Conservation (phyloP, 75 land plant genomes). For the Selaginella moellendorffii region DNA sequence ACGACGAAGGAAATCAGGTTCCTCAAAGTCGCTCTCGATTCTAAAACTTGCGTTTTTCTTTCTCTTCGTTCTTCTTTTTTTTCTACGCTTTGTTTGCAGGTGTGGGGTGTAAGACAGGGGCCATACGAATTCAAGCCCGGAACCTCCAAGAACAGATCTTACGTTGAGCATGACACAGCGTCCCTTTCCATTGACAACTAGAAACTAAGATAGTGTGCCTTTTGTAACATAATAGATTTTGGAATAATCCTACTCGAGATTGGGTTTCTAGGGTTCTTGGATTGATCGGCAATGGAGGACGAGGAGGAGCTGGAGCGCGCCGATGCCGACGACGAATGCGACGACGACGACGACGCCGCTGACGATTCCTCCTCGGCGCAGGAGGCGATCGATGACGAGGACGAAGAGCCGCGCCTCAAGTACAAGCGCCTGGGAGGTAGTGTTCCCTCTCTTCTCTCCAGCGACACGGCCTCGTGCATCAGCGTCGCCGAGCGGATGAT, state of each 20-base stretch:
- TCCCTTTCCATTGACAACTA: background rate
- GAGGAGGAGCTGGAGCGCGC: slow-evolving; percentile 22
- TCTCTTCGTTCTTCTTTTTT: background rate
- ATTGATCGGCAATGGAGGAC: background rate
- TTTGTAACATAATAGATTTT: background rate
- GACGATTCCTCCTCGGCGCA: slow-evolving; percentile 32
- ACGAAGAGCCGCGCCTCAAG: slow-evolving; percentile 91
- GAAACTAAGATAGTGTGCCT: no score
- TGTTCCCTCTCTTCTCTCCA: slow-evolving; percentile 43
- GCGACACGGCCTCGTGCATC: slow-evolving; percentile 62
- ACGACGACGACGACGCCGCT: slow-evolving; percentile 39
- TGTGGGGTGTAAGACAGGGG: slow-evolving; percentile 76
- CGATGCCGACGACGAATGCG: slow-evolving; percentile 48
- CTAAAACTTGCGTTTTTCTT: background rate
- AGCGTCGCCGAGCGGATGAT: slow-evolving; percentile 61
- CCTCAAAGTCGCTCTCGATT: background rate
- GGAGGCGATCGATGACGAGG: slow-evolving; percentile 52
- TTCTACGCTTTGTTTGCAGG: slow-evolving; percentile 41
- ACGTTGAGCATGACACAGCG: background rate
- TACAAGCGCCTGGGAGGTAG: slow-evolving; percentile 91
- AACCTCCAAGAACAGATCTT: slow-evolving; percentile 13
- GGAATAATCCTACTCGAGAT: background rate
- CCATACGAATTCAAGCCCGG: slow-evolving; percentile 89
- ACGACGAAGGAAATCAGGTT: slow-evolving; percentile 92
- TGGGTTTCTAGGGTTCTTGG: background rate